Evolutionary conservation across 306 rosid genomes (phyloP).

Genomic region (Pyrus pyrifolia): DNA sequence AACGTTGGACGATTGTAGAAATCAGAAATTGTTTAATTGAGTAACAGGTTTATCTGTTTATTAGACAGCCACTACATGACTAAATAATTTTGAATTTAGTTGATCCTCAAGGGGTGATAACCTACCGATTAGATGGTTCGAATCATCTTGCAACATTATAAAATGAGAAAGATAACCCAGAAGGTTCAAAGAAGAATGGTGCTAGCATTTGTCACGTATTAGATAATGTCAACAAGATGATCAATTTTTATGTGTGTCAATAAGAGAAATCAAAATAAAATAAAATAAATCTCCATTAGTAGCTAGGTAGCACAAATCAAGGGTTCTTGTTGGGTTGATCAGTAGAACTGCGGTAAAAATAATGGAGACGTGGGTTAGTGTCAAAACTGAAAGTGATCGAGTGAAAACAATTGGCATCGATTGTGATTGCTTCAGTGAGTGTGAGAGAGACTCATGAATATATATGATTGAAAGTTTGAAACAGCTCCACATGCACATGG

Average conservation of each 20-base stretch:
- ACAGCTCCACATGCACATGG: conserved; percentile 84
- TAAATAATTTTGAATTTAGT: no score
- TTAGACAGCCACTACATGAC: background rate
- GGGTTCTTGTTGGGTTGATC: background rate
- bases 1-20: no score
- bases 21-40: no score
- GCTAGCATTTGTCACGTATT: no score
- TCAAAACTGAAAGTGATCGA: background rate
- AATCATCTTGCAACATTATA: background rate
- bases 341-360: background rate
- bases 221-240: no score
- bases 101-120: background rate
- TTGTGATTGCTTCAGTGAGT: conserved; percentile 5
- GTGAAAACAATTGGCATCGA: conserved; percentile 10
- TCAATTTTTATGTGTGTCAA: no score
- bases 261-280: no score
- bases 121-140: no score
- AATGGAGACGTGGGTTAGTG: background rate
- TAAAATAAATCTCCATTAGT: background rate
- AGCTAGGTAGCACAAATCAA: background rate
- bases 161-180: no score
- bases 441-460: background rate
- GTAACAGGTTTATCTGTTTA: no score
- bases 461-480: background rate
- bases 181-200: no score